These are phyloP conservation scores for Meyerozyma smithsonii DNA, from an alignment of 1,139 yeast species.

Conservation along the genomic window DNA sequence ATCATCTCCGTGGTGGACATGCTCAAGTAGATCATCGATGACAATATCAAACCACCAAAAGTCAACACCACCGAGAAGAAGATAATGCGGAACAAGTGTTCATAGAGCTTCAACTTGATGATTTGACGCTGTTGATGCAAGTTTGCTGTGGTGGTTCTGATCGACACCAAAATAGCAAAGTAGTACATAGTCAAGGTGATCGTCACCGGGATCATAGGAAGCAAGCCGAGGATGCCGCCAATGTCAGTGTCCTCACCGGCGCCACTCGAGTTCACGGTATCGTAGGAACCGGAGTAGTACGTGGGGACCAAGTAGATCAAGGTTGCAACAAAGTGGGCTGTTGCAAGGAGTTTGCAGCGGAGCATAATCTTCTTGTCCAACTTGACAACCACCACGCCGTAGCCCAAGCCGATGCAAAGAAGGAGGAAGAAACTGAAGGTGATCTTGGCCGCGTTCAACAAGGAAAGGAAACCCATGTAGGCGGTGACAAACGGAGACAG, in stretches of 20 bases:
- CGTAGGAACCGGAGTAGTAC: constrained; percentile 47
- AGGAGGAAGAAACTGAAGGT: constrained; percentile 87
- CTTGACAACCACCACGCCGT: constrained; percentile 88
- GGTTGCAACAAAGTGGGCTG: constrained; percentile 63
- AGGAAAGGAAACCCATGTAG: constrained; percentile 72
- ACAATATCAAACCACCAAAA: constrained; percentile 57
- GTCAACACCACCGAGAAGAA: constrained; percentile 56
- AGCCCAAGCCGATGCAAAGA: constrained; percentile 83
- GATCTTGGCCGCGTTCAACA: constrained; percentile 74
- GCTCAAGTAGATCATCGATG: constrained; percentile 67
- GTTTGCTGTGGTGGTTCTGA: constrained; percentile 68
- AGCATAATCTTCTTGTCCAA: constrained; percentile 74
- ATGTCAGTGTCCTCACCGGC: constrained; percentile 16
- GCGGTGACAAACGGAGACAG: constrained; percentile 58
- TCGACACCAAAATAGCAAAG: constrained; percentile 65
- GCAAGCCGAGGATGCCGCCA: constrained; percentile 23
- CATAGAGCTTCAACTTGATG: constrained; percentile 85
- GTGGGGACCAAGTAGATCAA: constrained; percentile 64
- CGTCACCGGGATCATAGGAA: constrained; percentile 65
- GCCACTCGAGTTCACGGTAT: constrained; percentile 20
- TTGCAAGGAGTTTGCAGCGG: constrained; percentile 74
- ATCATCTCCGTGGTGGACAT: constrained; percentile 73
- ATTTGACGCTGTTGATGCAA: constrained; percentile 84
- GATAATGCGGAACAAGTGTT: constrained; percentile 68
- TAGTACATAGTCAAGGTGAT: constrained; percentile 71